phyloP scores from a whole-genome alignment of 1,284 basidiomycete genomes.

The Gomphus sp. region DNA sequence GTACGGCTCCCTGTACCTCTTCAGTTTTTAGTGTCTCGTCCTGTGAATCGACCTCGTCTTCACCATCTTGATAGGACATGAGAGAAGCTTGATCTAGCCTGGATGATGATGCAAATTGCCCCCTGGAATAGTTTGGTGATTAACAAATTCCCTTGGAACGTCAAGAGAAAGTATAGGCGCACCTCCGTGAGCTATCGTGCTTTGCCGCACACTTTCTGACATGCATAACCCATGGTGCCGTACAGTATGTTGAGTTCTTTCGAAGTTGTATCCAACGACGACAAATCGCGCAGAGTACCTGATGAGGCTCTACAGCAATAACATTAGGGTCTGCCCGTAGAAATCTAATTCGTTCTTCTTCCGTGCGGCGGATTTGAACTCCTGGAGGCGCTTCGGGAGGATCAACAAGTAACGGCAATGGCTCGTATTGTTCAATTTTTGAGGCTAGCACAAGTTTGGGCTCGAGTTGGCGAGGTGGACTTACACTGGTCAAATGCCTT shows the following conservation, averaged over 20 bases:
- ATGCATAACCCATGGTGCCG: constrained; percentile 79
- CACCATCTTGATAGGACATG: background rate
- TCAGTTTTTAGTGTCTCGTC: background rate
- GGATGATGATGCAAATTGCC: no score
- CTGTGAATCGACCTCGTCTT: constrained; percentile 5
- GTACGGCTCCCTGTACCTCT: background rate
- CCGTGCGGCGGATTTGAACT: constrained; percentile 35
- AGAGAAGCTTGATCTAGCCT: no score
- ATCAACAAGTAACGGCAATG: background rate
- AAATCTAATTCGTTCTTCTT: constrained; percentile 69
- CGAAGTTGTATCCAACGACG: constrained; percentile 75
- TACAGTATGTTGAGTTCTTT: constrained; percentile 75
- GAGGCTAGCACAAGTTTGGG: background rate
- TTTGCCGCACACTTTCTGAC: constrained; percentile 66
- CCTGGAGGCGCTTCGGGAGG: background rate
- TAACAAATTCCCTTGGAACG: background rate
- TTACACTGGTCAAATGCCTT: background rate
- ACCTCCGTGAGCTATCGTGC: constrained; percentile 34
- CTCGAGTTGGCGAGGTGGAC: background rate
- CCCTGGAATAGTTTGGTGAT: no score
- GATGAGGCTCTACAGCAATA: constrained; percentile 62
- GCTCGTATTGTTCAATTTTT: constrained; percentile 1
- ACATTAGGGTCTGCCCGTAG: constrained; percentile 65
- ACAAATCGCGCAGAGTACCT: constrained; percentile 66
- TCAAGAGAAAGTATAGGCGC: background rate